Conservation (phyloP, 2,329 filamentous ascomycete species). For the Clonostachys solani region DNA sequence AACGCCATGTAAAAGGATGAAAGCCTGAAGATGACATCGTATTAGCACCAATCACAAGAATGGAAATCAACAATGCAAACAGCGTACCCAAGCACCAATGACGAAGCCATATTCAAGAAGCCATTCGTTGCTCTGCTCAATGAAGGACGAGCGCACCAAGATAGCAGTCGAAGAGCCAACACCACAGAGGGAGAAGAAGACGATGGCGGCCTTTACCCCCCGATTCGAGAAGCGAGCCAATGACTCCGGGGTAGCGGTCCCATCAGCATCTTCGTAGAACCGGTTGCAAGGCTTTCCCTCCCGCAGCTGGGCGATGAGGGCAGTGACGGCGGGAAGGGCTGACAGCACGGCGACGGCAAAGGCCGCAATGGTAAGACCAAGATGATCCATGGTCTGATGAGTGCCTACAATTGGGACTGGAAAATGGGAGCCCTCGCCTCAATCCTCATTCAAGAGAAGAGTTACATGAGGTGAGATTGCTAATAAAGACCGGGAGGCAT, state of each 20-base stretch:
- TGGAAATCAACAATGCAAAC: not conserved
- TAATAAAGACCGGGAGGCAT: no score
- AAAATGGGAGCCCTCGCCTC: no score
- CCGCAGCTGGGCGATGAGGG: slow-evolving; percentile 18
- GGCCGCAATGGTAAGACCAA: no score
- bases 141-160: slow-evolving; percentile 47
- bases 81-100: slow-evolving; percentile 58
- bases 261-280: slow-evolving; percentile 66
- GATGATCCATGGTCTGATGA: no score
- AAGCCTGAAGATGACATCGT: slow-evolving; percentile 26
- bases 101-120: slow-evolving; percentile 56
- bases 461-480: no score
- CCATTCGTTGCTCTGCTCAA: slow-evolving; percentile 24
- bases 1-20: slow-evolving; percentile 47
- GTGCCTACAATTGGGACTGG: no score
- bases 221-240: slow-evolving; percentile 58
- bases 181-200: slow-evolving; percentile 49
- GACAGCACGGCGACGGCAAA: not conserved
- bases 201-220: slow-evolving; percentile 48
- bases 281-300: slow-evolving; percentile 31
- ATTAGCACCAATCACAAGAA: not conserved
- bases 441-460: no score
- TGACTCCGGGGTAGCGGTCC: slow-evolving; percentile 61
- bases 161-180: slow-evolving; percentile 50
- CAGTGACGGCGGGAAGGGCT: not conserved